Evolutionary conservation across 1,284 basidiomycete species (phyloP).

Genomic region (Phylloboletellus chloephorus): DNA sequence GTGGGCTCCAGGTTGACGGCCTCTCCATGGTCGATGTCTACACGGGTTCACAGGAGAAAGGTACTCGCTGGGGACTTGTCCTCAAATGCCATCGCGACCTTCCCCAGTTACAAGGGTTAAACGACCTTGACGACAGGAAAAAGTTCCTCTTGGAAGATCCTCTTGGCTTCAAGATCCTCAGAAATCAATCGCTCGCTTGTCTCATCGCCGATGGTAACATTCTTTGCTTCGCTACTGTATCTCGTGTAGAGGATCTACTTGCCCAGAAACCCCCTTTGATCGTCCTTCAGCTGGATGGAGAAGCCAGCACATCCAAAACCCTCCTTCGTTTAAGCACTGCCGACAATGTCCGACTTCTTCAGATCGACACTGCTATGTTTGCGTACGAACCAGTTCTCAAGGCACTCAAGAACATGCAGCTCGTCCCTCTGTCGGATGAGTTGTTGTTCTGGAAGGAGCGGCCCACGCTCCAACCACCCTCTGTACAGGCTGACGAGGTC

Average conservation of each 20-base stretch:
- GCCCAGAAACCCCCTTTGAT: conserved; percentile 43
- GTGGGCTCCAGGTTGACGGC: conserved; percentile 40
- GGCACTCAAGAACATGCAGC: conserved; percentile 43
- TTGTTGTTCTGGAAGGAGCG: conserved; percentile 47
- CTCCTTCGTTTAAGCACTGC: conserved; percentile 40
- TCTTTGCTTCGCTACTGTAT: conserved; percentile 48
- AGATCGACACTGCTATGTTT: conserved; percentile 58
- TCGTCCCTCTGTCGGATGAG: conserved; percentile 45
- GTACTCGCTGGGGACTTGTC: conserved; percentile 45
- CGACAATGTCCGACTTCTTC: conserved; percentile 41
- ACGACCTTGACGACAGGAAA: conserved; percentile 30
- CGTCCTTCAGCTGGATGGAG: conserved; percentile 48
- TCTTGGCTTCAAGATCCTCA: conserved; percentile 35
- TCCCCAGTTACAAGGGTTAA: conserved; percentile 35
- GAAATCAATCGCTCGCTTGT: conserved; percentile 50
- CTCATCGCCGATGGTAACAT: conserved; percentile 45
- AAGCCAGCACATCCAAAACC: conserved; percentile 34
- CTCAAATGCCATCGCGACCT: conserved; percentile 42
- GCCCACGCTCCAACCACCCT: conserved; percentile 5
- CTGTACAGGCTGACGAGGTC: conserved; percentile 21
- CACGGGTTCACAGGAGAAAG: conserved; percentile 32
- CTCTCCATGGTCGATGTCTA: conserved; percentile 38
- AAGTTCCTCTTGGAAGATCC: conserved; percentile 39
- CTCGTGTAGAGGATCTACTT: conserved; percentile 50
- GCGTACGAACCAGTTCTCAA: conserved; percentile 56